Conservation (phyloP, 352 stramenopile genomes). For the Phytophthora pluvialis region DNA sequence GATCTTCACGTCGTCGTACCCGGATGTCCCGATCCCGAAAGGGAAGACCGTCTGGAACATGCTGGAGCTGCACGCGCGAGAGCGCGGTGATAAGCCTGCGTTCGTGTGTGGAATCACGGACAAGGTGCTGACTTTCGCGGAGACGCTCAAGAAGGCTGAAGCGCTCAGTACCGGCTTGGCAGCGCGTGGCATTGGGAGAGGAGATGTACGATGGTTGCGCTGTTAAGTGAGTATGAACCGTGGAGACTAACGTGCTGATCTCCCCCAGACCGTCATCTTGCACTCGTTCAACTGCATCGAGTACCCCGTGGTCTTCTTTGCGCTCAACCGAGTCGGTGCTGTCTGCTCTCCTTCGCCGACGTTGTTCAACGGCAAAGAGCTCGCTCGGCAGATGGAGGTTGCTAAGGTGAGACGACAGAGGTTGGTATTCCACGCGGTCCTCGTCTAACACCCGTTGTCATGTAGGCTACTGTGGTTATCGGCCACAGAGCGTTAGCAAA, state of each 20-base stretch:
- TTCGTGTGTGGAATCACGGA: slow-evolving; percentile 50
- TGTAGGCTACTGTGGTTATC: slow-evolving; percentile 24
- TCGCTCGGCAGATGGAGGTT: slow-evolving; percentile 43
- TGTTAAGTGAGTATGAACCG: background rate
- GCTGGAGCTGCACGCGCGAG: slow-evolving; percentile 39
- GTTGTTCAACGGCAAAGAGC: slow-evolving; percentile 45
- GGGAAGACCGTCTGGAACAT: slow-evolving; percentile 46
- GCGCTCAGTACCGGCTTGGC: slow-evolving; percentile 44
- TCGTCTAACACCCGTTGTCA: background rate
- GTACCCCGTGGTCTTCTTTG: slow-evolving; percentile 60
- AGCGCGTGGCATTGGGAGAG: slow-evolving; percentile 47
- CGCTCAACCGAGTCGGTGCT: slow-evolving; percentile 49
- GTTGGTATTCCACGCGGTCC: background rate
- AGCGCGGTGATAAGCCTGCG: slow-evolving; percentile 38
- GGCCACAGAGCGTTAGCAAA: slow-evolving; percentile 17
- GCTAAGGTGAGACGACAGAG: slow-evolving; percentile 32
- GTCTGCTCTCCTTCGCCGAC: slow-evolving; percentile 52
- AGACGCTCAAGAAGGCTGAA: slow-evolving; percentile 36
- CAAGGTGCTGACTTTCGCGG: slow-evolving; percentile 44
- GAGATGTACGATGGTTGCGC: slow-evolving; percentile 44
- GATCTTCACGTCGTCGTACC: slow-evolving; percentile 52
- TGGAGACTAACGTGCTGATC: background rate
- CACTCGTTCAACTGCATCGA: slow-evolving; percentile 69
- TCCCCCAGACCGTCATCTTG: slow-evolving; percentile 42
- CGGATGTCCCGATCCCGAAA: slow-evolving; percentile 30